phyloP scores from a whole-genome alignment of 2,329 filamentous ascomycete genomes.

The Setomelanomma holmii region DNA sequence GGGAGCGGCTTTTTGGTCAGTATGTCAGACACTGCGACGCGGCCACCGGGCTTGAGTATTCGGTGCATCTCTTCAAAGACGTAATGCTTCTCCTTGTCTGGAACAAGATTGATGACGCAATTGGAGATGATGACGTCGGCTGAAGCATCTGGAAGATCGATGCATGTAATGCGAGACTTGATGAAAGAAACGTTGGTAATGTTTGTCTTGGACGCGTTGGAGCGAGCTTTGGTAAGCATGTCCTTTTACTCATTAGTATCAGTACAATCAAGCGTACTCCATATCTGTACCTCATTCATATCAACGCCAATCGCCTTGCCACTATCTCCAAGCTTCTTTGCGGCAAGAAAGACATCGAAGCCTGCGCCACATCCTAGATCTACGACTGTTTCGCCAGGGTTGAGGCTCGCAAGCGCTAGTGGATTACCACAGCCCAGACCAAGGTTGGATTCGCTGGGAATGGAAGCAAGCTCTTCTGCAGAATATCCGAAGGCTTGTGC shows the following conservation, averaged over 20 bases:
- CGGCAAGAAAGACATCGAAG: slow-evolving; percentile 64
- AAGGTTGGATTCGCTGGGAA: slow-evolving; percentile 59
- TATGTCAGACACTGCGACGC: slow-evolving; percentile 68
- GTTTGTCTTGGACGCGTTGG: slow-evolving; percentile 51
- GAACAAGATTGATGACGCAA: slow-evolving; percentile 53
- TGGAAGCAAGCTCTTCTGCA: slow-evolving; percentile 55
- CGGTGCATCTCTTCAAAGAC: slow-evolving; percentile 66
- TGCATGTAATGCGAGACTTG: slow-evolving; percentile 59
- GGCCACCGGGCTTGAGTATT: slow-evolving; percentile 63
- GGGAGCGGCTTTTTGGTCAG: slow-evolving; percentile 60
- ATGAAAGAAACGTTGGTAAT: slow-evolving; percentile 60
- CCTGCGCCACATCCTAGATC: slow-evolving; percentile 66
- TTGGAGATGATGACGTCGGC: slow-evolving; percentile 68
- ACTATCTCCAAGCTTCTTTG: slow-evolving; percentile 56
- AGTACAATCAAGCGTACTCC: not conserved
- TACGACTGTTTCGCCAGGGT: slow-evolving; percentile 63
- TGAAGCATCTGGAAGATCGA: slow-evolving; percentile 51
- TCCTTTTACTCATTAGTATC: slow-evolving; percentile 47
- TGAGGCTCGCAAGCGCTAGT: slow-evolving; percentile 56
- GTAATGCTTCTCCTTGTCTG: slow-evolving; percentile 23
- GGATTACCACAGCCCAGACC: slow-evolving; percentile 65
- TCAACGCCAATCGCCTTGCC: slow-evolving; percentile 65
- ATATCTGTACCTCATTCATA: slow-evolving; percentile 61
- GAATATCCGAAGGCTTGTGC: slow-evolving; percentile 32
- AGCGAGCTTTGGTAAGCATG: slow-evolving; percentile 61